phyloP scores from a whole-genome alignment of 2,329 filamentous ascomycete species.

The Phialemoniopsis sp. region DNA sequence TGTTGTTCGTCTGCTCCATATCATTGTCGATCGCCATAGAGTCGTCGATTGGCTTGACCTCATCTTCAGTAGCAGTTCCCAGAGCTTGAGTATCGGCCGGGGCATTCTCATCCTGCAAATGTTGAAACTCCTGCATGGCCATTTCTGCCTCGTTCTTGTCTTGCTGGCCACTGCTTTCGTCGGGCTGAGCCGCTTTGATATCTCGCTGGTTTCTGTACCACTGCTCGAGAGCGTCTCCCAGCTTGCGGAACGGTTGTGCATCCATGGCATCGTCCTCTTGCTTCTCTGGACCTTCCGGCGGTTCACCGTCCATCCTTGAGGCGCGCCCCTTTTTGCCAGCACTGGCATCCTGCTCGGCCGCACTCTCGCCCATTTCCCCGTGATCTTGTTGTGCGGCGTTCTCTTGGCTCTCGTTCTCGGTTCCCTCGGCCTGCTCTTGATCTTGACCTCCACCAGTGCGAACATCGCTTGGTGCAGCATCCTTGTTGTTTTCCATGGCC shows the following conservation, averaged over 20 bases:
- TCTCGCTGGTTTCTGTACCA: constrained; percentile 89
- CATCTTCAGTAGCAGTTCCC: constrained; percentile 82
- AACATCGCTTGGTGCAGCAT: constrained; percentile 56
- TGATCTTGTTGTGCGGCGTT: constrained; percentile 62
- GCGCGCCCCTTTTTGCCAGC: constrained; percentile 59
- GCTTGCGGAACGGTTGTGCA: constrained; percentile 81
- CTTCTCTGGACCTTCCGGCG: constrained; percentile 33
- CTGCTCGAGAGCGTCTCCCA: constrained; percentile 86
- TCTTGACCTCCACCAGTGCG: constrained; percentile 63
- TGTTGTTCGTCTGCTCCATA: constrained; percentile 42
- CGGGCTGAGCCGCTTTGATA: constrained; percentile 62
- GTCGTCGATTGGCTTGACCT: constrained; percentile 81
- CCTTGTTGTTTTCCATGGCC: constrained; percentile 28
- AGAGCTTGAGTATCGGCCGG: constrained; percentile 87
- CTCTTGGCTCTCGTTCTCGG: constrained; percentile 49
- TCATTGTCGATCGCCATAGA: constrained; percentile 80
- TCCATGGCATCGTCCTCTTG: constrained; percentile 30
- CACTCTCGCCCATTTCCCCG: constrained; percentile 61
- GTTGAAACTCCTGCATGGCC: constrained; percentile 82
- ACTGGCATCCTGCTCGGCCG: constrained; percentile 59
- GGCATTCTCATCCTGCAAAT: constrained; percentile 79
- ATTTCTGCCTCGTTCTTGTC: constrained; percentile 47
- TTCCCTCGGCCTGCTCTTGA: constrained; percentile 44
- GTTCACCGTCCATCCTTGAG: constrained; percentile 41
- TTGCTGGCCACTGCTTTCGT: constrained; percentile 34